phyloP scores from a whole-genome alignment of 2,329 filamentous ascomycete species.

The Penicillium sp. region DNA sequence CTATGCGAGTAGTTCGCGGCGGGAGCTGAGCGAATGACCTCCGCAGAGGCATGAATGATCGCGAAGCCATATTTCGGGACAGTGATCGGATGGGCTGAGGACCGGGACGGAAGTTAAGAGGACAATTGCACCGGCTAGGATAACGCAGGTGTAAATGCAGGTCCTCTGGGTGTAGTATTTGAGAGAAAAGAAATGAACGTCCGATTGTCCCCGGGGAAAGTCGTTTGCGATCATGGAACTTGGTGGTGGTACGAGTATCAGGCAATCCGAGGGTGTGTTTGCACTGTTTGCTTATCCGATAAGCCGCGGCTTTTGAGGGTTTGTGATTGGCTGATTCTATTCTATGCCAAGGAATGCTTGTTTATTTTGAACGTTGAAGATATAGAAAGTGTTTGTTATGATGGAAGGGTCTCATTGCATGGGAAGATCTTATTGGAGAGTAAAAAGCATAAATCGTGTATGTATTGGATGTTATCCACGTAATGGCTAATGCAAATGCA shows the following conservation, averaged over 20 bases:
- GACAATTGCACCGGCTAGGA: not conserved
- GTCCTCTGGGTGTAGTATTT: not conserved
- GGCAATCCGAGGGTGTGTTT: constrained; percentile 10
- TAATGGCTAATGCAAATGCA: constrained; percentile 7
- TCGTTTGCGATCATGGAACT: constrained; percentile 1
- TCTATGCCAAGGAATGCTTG: not conserved
- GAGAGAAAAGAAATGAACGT: not conserved
- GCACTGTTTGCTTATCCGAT: constrained; percentile 1
- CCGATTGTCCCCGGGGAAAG: not conserved
- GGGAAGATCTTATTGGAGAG: too few relatives aligned
- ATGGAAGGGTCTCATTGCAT: not conserved
- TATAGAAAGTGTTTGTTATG: not conserved
- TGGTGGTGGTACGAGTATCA: constrained; percentile 6
- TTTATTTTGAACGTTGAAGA: not conserved
- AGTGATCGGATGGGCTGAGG: constrained; percentile 1
- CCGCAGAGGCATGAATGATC: constrained; percentile 42
- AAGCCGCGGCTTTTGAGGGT: not conserved
- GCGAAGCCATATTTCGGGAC: constrained; percentile 41
- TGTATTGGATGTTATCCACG: not conserved
- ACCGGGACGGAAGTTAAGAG: not conserved
- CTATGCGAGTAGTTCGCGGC: constrained; percentile 31
- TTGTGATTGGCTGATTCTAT: not conserved
- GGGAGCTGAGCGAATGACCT: constrained; percentile 40
- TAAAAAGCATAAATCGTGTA: not conserved
- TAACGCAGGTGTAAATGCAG: not conserved